Conservation (phyloP, 139 green algal species). For the Coelastrella sp. region DNA sequence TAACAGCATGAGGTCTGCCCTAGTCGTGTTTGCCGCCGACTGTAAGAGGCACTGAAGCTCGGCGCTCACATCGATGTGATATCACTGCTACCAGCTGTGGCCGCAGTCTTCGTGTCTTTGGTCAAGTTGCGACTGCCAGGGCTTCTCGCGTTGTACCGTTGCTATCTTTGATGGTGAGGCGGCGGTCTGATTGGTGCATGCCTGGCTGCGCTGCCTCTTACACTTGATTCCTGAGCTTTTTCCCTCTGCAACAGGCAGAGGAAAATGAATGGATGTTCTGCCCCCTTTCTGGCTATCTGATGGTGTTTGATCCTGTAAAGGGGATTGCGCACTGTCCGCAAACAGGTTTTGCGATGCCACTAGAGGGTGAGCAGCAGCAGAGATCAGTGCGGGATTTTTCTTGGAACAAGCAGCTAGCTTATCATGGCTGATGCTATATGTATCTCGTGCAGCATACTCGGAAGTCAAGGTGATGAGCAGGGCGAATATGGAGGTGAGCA, state of each 20-base stretch:
- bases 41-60: no score
- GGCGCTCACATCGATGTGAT: no score
- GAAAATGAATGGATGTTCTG: conserved; percentile 69
- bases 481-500: conserved; percentile 52
- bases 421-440: neutral
- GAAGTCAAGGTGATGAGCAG: conserved; percentile 31
- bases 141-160: no score
- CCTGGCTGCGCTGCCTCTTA: no score
- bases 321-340: conserved; percentile 56
- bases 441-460: conserved; percentile 16
- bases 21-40: no score
- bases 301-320: conserved; percentile 57
- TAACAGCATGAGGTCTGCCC: no score
- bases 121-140: no score
- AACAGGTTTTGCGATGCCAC: conserved; percentile 58
- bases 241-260: neutral
- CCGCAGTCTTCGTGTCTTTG: no score
- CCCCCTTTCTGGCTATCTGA: conserved; percentile 58
- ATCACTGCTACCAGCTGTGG: no score
- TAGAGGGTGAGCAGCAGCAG: conserved; percentile 51
- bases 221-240: no score
- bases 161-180: no score
- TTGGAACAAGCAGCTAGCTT: neutral
- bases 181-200: no score
- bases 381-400: neutral